Evolutionary conservation across 1,139 yeast species (phyloP), one percentile per base, ranked within the genome.

Genomic region (Candida mesenterica): DNA sequence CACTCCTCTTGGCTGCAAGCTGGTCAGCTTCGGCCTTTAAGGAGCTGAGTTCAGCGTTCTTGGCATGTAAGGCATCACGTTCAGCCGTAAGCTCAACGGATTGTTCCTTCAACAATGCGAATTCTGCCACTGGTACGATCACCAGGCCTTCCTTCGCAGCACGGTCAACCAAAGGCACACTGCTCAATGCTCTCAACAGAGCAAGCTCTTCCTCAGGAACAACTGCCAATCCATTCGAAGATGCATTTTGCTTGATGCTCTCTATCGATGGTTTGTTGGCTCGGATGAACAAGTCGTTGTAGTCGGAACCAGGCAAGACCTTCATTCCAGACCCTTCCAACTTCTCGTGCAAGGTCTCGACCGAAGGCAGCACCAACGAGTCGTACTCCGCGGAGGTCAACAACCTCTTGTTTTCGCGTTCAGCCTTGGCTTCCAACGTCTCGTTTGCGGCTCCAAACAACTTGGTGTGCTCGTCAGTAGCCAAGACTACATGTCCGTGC

Each of bases 261-360:
- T 61, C 67, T 24, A 67, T 46, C 4, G 69, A 53, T 2, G 74
- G 73, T 45, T 64, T 62, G 36, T 63, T 62, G 5, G 68, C 69
- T 31, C 49, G 53, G 9, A 65, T 39, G 16, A 65, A 48, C 39
- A 68, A 50, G 10, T 55, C 56, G 33, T 66, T 66, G 38, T 64
- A 64, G 24, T 62, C 68, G 7, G 46, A 45, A 16, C 28, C 36
- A 16, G 48, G 38, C 3, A 65, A 33, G 5, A 63, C 31, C 40
- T 52, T 56, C 44, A 49, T 48, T 15, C 53, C 52, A 1, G 55
- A 45, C n/a, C 53, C 59, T 31, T 48, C 46, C 6, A 61, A 44
- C 36, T 46, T 58, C 3, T 50, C 56, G 32, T 63, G 63, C 30
- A 47, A 29, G 3, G 36, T 28, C 5, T 36, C 45, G 13, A 45